phyloP scores from a whole-genome alignment of 2,329 filamentous ascomycete species.

The Mariannaea elegans region DNA sequence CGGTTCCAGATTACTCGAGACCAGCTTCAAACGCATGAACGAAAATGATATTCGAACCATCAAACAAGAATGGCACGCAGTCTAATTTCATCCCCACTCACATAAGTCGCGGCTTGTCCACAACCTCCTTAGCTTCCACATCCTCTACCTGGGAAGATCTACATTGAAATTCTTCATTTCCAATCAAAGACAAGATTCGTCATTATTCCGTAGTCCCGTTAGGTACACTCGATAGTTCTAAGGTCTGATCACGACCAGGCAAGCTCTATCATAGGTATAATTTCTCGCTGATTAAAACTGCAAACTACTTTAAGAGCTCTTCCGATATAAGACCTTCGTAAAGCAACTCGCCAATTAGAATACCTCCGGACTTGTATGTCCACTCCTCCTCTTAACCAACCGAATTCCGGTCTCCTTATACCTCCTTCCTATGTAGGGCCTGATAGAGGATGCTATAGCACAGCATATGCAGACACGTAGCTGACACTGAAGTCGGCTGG shows the following conservation, averaged over 20 bases:
- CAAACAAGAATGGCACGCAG: no score
- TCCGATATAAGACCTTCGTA: not conserved
- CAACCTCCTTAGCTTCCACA: not conserved
- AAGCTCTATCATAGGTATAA: no score
- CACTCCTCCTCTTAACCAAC: not conserved
- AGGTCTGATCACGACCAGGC: no score
- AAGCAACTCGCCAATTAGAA: not conserved
- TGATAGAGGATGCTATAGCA: constrained; percentile 58
- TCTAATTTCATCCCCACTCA: not conserved
- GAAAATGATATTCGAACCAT: no score
- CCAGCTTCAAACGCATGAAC: no score
- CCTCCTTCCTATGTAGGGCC: not conserved
- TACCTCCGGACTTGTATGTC: not conserved
- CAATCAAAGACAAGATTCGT: no score
- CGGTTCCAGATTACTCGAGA: no score
- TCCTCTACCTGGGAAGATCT: no score
- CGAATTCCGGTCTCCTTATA: not conserved
- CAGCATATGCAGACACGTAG: constrained; percentile 91
- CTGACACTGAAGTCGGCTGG: constrained; percentile 86
- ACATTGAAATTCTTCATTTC: not conserved
- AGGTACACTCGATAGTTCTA: no score
- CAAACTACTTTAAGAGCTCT: not conserved
- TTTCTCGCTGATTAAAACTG: no score
- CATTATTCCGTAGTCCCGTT: no score
- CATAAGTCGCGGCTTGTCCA: not conserved